Base-by-base conservation (phyloP, 108 stramenopile genomes). In the Nannochloropsis salina region DNA sequence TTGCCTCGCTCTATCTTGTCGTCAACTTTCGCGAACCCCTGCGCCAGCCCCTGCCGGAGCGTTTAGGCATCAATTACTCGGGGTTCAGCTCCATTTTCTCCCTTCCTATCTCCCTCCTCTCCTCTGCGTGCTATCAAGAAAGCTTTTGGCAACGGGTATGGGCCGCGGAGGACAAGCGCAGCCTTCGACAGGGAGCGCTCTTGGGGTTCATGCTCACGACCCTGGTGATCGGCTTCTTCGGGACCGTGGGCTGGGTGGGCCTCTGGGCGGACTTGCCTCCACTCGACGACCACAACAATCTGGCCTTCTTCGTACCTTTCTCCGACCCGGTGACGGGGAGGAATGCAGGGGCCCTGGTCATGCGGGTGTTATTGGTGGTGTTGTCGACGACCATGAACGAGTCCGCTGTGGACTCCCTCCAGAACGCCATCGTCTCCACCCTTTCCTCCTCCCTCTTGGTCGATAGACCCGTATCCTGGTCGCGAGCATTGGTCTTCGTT, bases 51-150 rank as follows among this genome's bases (percentile, higher is more conserved):
- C n/a, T 74, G 20, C 61, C 61, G n/a, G 61, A 74, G n/a, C 61
- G 61, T n/a, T n/a, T 74, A n/a, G 61, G 61, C 4, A n/a, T 74
- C 61, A 74, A 74, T n/a, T 74, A 74, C 61, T 74, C 61, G n/a
- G 61, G 61, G 20, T n/a, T 74, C 61, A n/a, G 20, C 4, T 74
- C 61, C 61, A 74, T 74, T 2, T 74, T 74, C 61, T 74, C 61
- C 61, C 61, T 74, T 6, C 61, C 61, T 74, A 74, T 74, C 61
- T 74, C 61, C 61, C 61, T 74, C 61, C 61, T 74, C 61, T 74
- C 61, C 61, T 74, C 61, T 4, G 61, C 61, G n/a, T 74, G 61
- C 2, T 74, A 74, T n/a, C 61, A 74, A n/a, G 61, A 74, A 74
- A n/a, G 20, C 15, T 74, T 74, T n/a, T 74, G 61, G 61, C 61